These are phyloP conservation scores for Pleurostoma richardsiae DNA, from an alignment of 2,329 filamentous ascomycete species.

Conservation along the genomic window DNA sequence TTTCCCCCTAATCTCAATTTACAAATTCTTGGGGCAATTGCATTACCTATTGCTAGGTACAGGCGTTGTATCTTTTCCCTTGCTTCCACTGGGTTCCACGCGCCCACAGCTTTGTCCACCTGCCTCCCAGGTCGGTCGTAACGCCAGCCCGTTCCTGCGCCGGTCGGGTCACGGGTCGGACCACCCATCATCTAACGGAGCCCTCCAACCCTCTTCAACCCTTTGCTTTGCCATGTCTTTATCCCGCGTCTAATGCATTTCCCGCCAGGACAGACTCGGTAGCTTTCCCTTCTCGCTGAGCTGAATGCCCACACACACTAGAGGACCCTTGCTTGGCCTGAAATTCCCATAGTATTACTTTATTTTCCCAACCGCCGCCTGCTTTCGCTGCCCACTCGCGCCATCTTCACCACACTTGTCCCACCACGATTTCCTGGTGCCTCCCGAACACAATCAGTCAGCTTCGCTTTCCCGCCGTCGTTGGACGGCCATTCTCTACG, in stretches of 20 bases:
- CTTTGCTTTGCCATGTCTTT: background rate
- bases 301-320: background rate
- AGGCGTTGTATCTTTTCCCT: too few relatives aligned
- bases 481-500: background rate
- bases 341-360: constrained; percentile 3
- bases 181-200: too few relatives aligned
- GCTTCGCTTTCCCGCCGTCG: background rate
- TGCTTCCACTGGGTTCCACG: too few relatives aligned
- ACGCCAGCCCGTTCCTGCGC: too few relatives aligned
- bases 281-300: background rate
- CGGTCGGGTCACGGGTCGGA: too few relatives aligned
- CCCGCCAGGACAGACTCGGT: background rate
- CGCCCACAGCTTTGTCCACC: too few relatives aligned
- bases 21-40: too few relatives aligned
- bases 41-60: too few relatives aligned
- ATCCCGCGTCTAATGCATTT: background rate
- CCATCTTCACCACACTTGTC: constrained; percentile 1
- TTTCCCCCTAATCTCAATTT: too few relatives aligned
- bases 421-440: background rate
- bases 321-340: background rate
- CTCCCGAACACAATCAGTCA: background rate
- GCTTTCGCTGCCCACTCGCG: constrained; percentile 1
- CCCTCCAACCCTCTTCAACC: too few relatives aligned
- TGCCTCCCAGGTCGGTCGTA: too few relatives aligned
- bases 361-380: constrained; percentile 2